Percentiles rank a stretch among this genome's conserved stretches.
phyloP scores from a whole-genome alignment of 495 filamentous ascomycete species.

The Xylaria intraflava region DNA sequence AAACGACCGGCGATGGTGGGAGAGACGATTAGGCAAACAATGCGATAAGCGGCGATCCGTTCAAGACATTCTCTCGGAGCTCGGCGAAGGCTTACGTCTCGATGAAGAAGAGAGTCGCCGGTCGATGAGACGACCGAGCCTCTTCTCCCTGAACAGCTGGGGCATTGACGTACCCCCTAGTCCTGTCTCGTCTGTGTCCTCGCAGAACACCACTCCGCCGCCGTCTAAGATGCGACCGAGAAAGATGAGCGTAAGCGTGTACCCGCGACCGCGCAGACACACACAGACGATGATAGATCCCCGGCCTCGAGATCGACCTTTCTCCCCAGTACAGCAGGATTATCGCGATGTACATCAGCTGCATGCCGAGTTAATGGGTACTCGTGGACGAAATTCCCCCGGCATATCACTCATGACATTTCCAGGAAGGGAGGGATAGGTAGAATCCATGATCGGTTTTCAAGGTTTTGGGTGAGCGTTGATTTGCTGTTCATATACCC shows the following conservation, averaged over 20 bases:
- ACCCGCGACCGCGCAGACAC: conserved; percentile 8
- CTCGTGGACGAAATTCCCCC: conserved; percentile 7
- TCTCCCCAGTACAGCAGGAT: not conserved
- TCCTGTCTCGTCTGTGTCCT: conserved; percentile 3
- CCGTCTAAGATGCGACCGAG: conserved; percentile 6
- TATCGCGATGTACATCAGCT: conserved; percentile 1
- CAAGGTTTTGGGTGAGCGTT: not conserved
- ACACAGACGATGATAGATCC: conserved; percentile 1
- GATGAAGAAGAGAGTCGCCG: conserved; percentile 9
- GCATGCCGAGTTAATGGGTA: conserved; percentile 6
- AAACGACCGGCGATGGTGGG: conserved; percentile 8
- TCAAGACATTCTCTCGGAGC: conserved; percentile 13
- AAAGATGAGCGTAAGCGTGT: conserved; percentile 12
- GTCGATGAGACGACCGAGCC: conserved; percentile 3
- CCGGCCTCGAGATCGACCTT: not conserved
- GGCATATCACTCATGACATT: conserved; percentile 10
- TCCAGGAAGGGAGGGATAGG: not conserved
- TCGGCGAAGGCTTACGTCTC: conserved; percentile 8
- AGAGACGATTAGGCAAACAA: conserved; percentile 6
- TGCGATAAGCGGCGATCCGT: conserved; percentile 15
- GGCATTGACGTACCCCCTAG: conserved; percentile 2
- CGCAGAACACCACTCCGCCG: conserved; percentile 3
- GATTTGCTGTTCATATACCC: conserved; percentile 7
- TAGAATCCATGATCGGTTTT: not conserved
- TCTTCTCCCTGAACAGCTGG: conserved; percentile 9